Evolutionary conservation across 768 basidiomycete genomes (phyloP).

Genomic region (Dacryopinax spathularia): DNA sequence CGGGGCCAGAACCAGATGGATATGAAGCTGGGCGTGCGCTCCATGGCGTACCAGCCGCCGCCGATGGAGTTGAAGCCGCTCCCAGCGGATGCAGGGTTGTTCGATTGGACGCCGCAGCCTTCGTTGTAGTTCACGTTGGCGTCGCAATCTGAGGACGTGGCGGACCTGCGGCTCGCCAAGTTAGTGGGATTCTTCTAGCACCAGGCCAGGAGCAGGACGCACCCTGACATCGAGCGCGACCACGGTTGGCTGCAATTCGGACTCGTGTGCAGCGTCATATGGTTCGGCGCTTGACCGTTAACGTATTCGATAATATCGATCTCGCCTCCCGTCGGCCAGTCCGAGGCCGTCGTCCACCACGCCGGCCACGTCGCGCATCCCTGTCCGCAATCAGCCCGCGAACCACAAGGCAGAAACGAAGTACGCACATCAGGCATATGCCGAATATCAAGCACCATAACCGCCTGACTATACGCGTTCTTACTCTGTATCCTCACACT

Average conservation of each 20-base stretch:
- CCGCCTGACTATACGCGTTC: constrained; percentile 26
- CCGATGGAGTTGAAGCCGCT: constrained; percentile 34
- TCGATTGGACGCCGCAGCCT: constrained; percentile 44
- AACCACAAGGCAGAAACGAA: background rate
- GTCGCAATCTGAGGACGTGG: constrained; percentile 35
- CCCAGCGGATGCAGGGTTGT: constrained; percentile 32
- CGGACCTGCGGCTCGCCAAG: constrained; percentile 20
- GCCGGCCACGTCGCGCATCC: constrained; percentile 42
- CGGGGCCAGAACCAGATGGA: constrained; percentile 56
- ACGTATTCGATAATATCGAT: constrained; percentile 48
- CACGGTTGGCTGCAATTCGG: constrained; percentile 35
- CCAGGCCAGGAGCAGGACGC: constrained; percentile 9
- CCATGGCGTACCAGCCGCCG: constrained; percentile 50
- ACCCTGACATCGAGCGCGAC: constrained; percentile 36
- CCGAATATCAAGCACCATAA: constrained; percentile 37
- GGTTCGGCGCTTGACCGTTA: constrained; percentile 33
- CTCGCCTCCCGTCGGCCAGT: constrained; percentile 29
- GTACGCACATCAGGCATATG: constrained; percentile 37
- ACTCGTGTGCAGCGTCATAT: constrained; percentile 41
- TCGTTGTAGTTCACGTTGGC: constrained; percentile 37
- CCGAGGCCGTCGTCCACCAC: constrained; percentile 41
- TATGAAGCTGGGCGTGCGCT: constrained; percentile 28
- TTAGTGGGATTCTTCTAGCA: background rate
- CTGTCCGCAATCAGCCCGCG: background rate
- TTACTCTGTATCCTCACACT: constrained; percentile 41